phyloP scores from a whole-genome alignment of 306 rosid genomes.

The Quercus dentata region DNA sequence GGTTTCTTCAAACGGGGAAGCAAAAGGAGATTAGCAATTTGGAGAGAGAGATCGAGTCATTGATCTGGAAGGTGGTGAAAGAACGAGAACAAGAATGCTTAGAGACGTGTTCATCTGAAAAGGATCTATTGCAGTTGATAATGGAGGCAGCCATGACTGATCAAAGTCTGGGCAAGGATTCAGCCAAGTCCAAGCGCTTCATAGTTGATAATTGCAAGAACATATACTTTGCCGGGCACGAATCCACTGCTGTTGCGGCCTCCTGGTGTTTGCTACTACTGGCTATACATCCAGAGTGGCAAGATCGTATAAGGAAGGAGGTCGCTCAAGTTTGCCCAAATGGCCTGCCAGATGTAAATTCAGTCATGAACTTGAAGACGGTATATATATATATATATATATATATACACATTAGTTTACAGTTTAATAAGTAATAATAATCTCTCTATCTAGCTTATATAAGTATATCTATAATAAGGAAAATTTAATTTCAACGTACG shows the following conservation, averaged over 20 bases:
- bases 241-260: conserved; percentile 75
- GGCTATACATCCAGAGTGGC: conserved; percentile 82
- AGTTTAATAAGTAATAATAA: too few species aligned
- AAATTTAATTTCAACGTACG: too few species aligned
- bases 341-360: conserved; percentile 44
- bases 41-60: conserved; percentile 73
- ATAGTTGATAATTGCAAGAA: conserved; percentile 90
- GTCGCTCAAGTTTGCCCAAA: conserved; percentile 56
- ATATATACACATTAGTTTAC: background rate
- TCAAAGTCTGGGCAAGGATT: conserved; percentile 39
- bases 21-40: conserved; percentile 37
- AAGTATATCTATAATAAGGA: too few species aligned
- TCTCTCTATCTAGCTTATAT: too few species aligned
- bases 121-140: conserved; percentile 74
- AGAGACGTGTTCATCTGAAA: conserved; percentile 28
- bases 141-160: conserved; percentile 59
- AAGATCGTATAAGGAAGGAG: conserved; percentile 57
- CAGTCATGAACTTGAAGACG: conserved; percentile 57
- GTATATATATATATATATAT: conserved; percentile 24
- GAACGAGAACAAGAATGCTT: conserved; percentile 43
- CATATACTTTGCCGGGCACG: conserved; percentile 95
- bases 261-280: conserved; percentile 91
- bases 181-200: conserved; percentile 66
- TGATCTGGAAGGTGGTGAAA: conserved; percentile 78
- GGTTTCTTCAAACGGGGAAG: conserved; percentile 32